Evolutionary conservation across 305 asterid species (phyloP).

Genomic region (Plantago coronopus): DNA sequence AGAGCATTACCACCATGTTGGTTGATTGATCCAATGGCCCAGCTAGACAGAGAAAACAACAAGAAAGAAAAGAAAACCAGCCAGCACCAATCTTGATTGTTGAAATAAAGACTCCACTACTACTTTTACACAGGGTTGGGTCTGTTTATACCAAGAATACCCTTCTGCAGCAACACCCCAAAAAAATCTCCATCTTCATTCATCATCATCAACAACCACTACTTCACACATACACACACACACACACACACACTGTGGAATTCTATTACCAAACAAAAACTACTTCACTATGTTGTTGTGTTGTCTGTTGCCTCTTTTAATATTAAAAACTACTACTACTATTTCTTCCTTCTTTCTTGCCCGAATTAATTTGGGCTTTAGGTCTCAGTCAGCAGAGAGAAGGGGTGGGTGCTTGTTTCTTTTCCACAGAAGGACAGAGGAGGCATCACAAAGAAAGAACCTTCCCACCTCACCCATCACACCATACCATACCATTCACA

Average conservation of each 20-base stretch:
- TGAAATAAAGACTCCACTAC: not conserved
- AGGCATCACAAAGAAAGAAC: constrained; percentile 6
- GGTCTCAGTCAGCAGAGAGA: not conserved
- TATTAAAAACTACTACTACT: not conserved
- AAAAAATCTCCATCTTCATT: not conserved
- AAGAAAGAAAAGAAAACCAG: too few species aligned
- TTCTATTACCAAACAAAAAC: constrained; percentile 7
- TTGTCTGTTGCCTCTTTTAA: not conserved
- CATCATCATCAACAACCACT: constrained; percentile 5
- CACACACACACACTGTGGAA: not conserved
- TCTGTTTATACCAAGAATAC: not conserved
- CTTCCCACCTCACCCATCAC: constrained; percentile 1
- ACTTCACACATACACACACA: too few species aligned
- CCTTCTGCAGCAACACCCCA: constrained; percentile 4
- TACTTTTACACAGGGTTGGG: too few species aligned
- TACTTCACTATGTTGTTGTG: not conserved
- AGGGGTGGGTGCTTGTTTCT: not conserved
- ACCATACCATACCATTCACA: too few species aligned
- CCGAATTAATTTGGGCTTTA: not conserved
- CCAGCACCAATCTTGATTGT: not conserved
- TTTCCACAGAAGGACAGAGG: not conserved
- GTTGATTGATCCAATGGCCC: not conserved
- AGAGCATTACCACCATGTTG: not conserved
- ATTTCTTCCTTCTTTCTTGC: not conserved
- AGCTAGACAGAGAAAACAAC: not conserved